phyloP scores from a whole-genome alignment of 2,329 filamentous ascomycete species.

The Fonsecaea pedrosoi region DNA sequence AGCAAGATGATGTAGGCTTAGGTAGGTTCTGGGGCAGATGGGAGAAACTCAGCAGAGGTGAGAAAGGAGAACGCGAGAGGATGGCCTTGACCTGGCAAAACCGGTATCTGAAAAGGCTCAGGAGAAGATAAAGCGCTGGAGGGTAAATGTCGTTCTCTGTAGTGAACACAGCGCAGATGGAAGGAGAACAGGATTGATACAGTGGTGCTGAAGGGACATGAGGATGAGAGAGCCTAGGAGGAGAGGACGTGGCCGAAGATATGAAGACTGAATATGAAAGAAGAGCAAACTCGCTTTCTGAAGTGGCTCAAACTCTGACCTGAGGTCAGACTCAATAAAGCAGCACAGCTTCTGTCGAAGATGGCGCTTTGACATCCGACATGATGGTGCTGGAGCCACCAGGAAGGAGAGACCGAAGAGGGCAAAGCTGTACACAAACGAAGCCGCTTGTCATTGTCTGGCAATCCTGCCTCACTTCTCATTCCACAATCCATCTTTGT shows the following conservation, averaged over 20 bases:
- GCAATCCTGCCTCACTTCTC: not conserved
- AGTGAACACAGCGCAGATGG: not conserved
- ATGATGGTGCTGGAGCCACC: not conserved
- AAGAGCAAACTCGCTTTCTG: not conserved
- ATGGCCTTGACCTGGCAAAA: not conserved
- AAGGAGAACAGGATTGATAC: not conserved
- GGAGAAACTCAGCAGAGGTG: not conserved
- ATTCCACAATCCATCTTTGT: not conserved
- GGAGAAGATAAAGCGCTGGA: not conserved
- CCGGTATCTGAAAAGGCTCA: not conserved
- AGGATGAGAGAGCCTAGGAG: conserved; percentile 2
- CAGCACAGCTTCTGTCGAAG: not conserved
- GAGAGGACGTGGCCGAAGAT: not conserved
- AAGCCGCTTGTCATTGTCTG: not conserved
- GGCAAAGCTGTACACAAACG: not conserved
- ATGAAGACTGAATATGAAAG: not conserved
- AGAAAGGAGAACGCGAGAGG: not conserved
- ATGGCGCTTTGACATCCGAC: not conserved
- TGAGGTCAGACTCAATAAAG: not conserved
- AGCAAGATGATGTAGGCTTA: conserved; percentile 3
- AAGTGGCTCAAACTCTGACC: not conserved
- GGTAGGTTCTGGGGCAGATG: not conserved
- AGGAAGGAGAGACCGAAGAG: conserved; percentile 6
- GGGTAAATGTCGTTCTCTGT: not conserved
- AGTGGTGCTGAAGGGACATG: not conserved